Conservation (phyloP, 257 asterid genomes). For the Jacaranda mimosifolia region DNA sequence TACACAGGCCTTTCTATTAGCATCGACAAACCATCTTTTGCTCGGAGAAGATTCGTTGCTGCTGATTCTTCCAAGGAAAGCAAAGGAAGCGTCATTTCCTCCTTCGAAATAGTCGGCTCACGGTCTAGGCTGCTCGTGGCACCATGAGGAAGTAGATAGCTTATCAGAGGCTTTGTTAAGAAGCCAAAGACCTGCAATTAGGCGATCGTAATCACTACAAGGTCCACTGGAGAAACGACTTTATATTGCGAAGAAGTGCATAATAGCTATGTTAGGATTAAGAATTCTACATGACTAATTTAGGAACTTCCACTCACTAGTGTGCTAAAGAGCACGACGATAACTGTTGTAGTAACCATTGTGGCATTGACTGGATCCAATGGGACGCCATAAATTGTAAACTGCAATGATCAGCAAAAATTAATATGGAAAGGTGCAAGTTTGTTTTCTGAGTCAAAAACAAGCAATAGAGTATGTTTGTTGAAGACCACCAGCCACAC, state of each 20-base stretch:
- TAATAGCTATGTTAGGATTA: not conserved
- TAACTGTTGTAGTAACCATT: slow-evolving; percentile 70
- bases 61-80: slow-evolving; percentile 90
- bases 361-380: slow-evolving; percentile 70
- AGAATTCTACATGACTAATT: not conserved
- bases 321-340: slow-evolving; percentile 84
- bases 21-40: slow-evolving; percentile 77
- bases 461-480: not conserved
- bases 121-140: slow-evolving; percentile 49
- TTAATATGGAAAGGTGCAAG: not conserved
- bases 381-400: slow-evolving; percentile 78
- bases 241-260: not conserved
- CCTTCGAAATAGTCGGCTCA: slow-evolving; percentile 71
- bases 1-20: slow-evolving; percentile 81
- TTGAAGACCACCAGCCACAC: not conserved
- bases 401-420: slow-evolving; percentile 49
- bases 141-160: slow-evolving; percentile 62
- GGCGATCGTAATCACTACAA: not conserved
- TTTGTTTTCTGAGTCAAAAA: not conserved
- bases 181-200: slow-evolving; percentile 81
- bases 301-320: slow-evolving; percentile 56
- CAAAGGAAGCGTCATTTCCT: slow-evolving; percentile 77
- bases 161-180: slow-evolving; percentile 80
- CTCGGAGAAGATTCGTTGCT: slow-evolving; percentile 63
- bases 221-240: not conserved